Evolutionary conservation across 306 rosid species (phyloP).

Genomic region (Bauhinia variegata): DNA sequence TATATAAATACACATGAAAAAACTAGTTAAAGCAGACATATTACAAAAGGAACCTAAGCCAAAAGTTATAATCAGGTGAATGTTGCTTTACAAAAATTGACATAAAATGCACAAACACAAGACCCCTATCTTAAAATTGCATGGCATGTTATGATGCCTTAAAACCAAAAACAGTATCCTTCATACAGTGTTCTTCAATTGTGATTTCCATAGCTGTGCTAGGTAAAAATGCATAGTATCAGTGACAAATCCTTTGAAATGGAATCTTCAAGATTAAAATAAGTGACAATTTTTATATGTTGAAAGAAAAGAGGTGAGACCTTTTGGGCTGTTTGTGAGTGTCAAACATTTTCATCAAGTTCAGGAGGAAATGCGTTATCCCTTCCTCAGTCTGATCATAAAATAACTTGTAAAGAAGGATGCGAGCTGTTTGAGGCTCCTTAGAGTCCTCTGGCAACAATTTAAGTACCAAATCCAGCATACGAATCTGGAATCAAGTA

Average conservation of each 20-base stretch:
- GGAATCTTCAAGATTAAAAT: not conserved
- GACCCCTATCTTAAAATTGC: not conserved
- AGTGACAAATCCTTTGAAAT: not conserved
- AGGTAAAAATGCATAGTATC: not conserved
- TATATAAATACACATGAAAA: not conserved
- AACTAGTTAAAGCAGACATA: not conserved
- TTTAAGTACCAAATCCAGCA: slow-evolving; percentile 84
- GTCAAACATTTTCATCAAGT: slow-evolving; percentile 76
- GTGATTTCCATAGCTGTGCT: not conserved
- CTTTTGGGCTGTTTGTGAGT: slow-evolving; percentile 85
- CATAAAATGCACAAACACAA: not conserved
- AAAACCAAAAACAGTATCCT: not conserved
- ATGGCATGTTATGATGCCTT: not conserved
- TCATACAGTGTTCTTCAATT: not conserved
- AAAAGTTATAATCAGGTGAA: not conserved
- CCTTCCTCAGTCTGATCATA: slow-evolving; percentile 98
- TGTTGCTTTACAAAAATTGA: too few species aligned
- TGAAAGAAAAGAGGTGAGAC: slow-evolving; percentile 45
- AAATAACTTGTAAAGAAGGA: slow-evolving; percentile 91
- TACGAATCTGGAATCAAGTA: slow-evolving; percentile 67
- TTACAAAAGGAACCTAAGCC: not conserved
- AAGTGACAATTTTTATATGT: not conserved
- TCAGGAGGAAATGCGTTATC: slow-evolving; percentile 82
- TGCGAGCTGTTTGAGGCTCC: slow-evolving; percentile 88
- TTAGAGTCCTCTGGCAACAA: slow-evolving; percentile 74